Percentiles rank a stretch among this genome's conserved stretches.
Conservation (phyloP, 192 early-diverging fungal genomes). For the Geosiphon pyriformis region DNA sequence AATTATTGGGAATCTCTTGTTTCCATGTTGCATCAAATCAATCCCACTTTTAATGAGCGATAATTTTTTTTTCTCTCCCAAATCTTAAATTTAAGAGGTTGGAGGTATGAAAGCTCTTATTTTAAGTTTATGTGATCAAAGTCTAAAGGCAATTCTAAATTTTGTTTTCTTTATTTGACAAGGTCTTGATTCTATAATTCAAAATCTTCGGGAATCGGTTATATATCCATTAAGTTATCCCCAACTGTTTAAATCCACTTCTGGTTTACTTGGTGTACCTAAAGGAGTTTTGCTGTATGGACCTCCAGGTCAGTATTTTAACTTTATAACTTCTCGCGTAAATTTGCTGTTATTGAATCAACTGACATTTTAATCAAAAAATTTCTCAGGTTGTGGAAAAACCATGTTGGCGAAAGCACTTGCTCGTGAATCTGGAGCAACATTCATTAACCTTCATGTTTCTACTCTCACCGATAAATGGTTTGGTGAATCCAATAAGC, state of each 20-base stretch:
- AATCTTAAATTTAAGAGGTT: conserved; percentile 21
- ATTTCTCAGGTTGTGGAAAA: conserved; percentile 92
- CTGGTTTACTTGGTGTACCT: conserved; percentile 85
- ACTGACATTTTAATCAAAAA: too few species aligned
- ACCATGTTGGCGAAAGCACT: conserved; percentile 99
- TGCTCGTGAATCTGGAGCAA: conserved; percentile 93
- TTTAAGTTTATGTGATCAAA: too few species aligned
- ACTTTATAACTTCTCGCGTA: background rate
- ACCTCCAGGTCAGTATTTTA: conserved; percentile 62
- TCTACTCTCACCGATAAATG: conserved; percentile 97
- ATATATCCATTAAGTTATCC: conserved; percentile 95
- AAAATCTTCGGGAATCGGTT: conserved; percentile 87
- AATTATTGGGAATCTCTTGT: too few species aligned
- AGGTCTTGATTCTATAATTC: conserved; percentile 89
- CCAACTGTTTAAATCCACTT: conserved; percentile 77
- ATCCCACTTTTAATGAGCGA: background rate
- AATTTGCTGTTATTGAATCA: conserved; percentile 7
- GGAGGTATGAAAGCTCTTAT: too few species aligned
- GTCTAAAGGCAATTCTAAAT: too few species aligned
- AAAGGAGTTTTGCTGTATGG: conserved; percentile 95
- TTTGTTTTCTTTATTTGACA: conserved; percentile 29
- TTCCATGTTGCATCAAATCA: too few species aligned
- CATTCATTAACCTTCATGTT: conserved; percentile 96
- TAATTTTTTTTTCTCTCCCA: background rate
- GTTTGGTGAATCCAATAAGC: conserved; percentile 95